phyloP scores from a whole-genome alignment of 352 stramenopile species.

The Phytophthora cryptogea region DNA sequence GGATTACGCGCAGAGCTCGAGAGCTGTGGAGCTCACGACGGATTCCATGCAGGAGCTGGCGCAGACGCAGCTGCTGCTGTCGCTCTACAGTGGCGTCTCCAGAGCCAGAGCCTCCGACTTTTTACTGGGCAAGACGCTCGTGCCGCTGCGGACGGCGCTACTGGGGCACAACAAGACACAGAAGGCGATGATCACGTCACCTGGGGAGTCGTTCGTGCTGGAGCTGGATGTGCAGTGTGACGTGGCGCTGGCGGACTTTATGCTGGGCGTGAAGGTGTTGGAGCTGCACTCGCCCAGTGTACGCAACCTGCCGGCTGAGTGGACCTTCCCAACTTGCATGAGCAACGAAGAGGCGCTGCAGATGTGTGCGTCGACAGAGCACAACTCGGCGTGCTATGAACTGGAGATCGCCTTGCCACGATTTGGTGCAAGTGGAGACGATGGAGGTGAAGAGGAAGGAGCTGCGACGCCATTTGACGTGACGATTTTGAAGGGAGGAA shows the following conservation, averaged over 20 bases:
- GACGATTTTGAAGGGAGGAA: slow-evolving; percentile 44
- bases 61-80: slow-evolving; percentile 41
- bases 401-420: slow-evolving; percentile 51
- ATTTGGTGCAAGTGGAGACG: slow-evolving; percentile 1
- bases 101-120: slow-evolving; percentile 37
- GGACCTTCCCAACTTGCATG: slow-evolving; percentile 38
- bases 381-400: slow-evolving; percentile 56
- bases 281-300: slow-evolving; percentile 41
- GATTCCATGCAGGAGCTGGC: slow-evolving; percentile 46
- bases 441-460: slow-evolving; percentile 9
- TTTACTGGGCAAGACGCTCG: slow-evolving; percentile 38
- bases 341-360: slow-evolving; percentile 58
- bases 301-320: slow-evolving; percentile 49
- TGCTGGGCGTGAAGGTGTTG: slow-evolving; percentile 47
- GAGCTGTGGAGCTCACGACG: slow-evolving; percentile 36
- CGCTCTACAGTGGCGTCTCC: slow-evolving; percentile 43
- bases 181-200: slow-evolving; percentile 21
- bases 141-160: slow-evolving; percentile 43
- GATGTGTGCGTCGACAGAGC: slow-evolving; percentile 38
- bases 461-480: slow-evolving; percentile 19
- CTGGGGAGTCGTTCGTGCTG: slow-evolving; percentile 32
- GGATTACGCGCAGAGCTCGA: slow-evolving; percentile 59
- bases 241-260: slow-evolving; percentile 54
- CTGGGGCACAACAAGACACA: slow-evolving; percentile 27
- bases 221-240: slow-evolving; percentile 49